Evolutionary conservation across 2,329 filamentous ascomycete genomes (phyloP), one percentile per base, ranked within the genome.

Genomic region (Cryphonectria nitschkei): DNA sequence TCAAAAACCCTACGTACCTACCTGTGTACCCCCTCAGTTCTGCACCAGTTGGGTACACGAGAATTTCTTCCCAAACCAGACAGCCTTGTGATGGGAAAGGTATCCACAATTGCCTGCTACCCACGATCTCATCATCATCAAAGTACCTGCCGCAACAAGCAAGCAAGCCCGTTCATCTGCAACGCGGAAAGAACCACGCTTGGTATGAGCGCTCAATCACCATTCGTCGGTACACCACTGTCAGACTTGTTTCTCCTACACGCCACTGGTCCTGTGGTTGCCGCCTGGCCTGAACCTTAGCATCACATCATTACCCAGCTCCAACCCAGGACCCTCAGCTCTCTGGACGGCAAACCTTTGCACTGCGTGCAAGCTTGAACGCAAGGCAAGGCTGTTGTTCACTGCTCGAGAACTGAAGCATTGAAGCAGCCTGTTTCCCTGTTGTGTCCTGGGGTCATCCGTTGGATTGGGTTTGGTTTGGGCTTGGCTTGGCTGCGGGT

Each of bases 401-500:
- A 32, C 26, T 43, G 64, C 64, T 56, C 19, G 29, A 39, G 26
- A 5, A n/a, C 6, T 41, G 37, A 61, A 41, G 43, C n/a, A 43
- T 26, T n/a, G 6, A 43, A 32, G 37, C 22, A 6, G 26, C 26
- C 41, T 41, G 22, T 29, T 39, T 37, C 39, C 11, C 22, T n/a
- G 37, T 6, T 14, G 43, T 14, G 34, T 9, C n/a, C 39, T 9
- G 9, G 26, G 50, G 14, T 32, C 46, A 50, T 43, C 13, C 9
- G 54, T 34, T n/a, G 34, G n/a, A 19, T 37, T 67, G 52, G 54
- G 52, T 32, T 43, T 43, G n/a, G 54, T 16, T 65, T 65, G 64
- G 64, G 46, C 34, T 37, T 54, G 46, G 52, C n/a, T 72, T 68
- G 64, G 68, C 63, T 65, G 67, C 58, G 60, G 43, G 68, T 64